These are phyloP conservation scores for Boletus patriciae DNA, from an alignment of 768 basidiomycete genomes.

Conservation along the genomic window DNA sequence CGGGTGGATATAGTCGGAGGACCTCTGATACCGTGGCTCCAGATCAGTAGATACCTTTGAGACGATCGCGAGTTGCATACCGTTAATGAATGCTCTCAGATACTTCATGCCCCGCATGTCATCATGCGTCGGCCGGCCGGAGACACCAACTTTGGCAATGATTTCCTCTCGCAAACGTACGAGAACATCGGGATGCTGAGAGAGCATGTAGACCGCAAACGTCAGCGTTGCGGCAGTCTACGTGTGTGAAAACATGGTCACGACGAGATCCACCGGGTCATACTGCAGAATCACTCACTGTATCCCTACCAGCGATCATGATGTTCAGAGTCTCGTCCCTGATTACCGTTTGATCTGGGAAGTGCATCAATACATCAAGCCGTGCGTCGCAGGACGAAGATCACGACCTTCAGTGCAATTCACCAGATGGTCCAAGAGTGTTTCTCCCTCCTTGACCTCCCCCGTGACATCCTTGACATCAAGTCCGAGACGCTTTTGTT, in stretches of 20 bases:
- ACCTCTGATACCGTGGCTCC: slow-evolving; percentile 22
- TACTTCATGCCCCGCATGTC: slow-evolving; percentile 65
- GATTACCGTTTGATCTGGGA: slow-evolving; percentile 23
- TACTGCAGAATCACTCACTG: slow-evolving; percentile 28
- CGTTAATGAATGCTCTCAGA: slow-evolving; percentile 63
- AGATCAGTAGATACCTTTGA: not conserved
- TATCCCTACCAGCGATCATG: slow-evolving; percentile 42
- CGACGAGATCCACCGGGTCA: not conserved
- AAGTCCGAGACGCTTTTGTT: slow-evolving; percentile 9
- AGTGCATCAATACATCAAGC: not conserved
- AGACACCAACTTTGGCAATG: slow-evolving; percentile 48
- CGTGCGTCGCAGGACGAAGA: not conserved
- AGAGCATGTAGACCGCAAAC: slow-evolving; percentile 44
- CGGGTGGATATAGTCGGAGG: slow-evolving; percentile 33
- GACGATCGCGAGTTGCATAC: slow-evolving; percentile 30
- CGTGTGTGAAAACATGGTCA: not conserved
- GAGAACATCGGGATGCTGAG: slow-evolving; percentile 50
- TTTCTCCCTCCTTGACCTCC: slow-evolving; percentile 42
- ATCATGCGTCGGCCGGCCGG: slow-evolving; percentile 50
- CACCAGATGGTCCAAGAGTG: slow-evolving; percentile 53
- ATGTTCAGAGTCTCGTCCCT: slow-evolving; percentile 31
- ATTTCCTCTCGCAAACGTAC: slow-evolving; percentile 57
- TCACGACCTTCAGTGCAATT: slow-evolving; percentile 50
- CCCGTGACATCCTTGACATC: slow-evolving; percentile 15
- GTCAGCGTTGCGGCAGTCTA: slow-evolving; percentile 38